A percentile compares a stretch with the other conserved stretches of the same genome.
These are phyloP conservation scores for Boletellus deceptivus DNA, from an alignment of 1,284 basidiomycete genomes.

Conservation along the genomic window DNA sequence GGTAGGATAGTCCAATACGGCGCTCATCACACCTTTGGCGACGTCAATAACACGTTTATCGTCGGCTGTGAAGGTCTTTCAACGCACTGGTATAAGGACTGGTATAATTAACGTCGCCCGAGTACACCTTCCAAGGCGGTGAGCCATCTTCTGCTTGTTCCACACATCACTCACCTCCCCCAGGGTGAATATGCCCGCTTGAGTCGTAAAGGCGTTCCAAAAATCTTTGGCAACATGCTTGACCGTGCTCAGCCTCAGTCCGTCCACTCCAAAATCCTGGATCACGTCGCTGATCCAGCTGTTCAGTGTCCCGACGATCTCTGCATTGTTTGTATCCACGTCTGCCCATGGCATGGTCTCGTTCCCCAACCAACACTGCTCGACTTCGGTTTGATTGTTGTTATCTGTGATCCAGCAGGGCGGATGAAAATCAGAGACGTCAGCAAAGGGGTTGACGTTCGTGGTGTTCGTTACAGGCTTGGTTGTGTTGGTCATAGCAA, in stretches of 20 bases:
- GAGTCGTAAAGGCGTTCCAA: slow-evolving; percentile 60
- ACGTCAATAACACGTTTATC: not conserved
- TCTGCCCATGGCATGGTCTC: slow-evolving; percentile 62
- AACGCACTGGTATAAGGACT: slow-evolving; percentile 40
- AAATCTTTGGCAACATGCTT: slow-evolving; percentile 63
- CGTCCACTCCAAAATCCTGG: slow-evolving; percentile 57
- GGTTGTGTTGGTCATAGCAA: slow-evolving; percentile 22
- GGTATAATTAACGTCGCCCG: slow-evolving; percentile 39
- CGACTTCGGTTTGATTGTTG: slow-evolving; percentile 63
- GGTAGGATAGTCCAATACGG: slow-evolving; percentile 65
- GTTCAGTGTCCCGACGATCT: slow-evolving; percentile 52
- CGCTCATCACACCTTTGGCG: slow-evolving; percentile 41
- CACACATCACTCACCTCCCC: slow-evolving; percentile 56
- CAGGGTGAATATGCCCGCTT: slow-evolving; percentile 71
- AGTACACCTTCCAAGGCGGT: slow-evolving; percentile 35
- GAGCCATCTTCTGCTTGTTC: not conserved
- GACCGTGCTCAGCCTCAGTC: slow-evolving; percentile 48
- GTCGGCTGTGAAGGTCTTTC: slow-evolving; percentile 2
- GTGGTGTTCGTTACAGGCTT: slow-evolving; percentile 39
- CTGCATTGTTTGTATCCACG: slow-evolving; percentile 66
- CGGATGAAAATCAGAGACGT: slow-evolving; percentile 35
- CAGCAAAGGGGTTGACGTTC: slow-evolving; percentile 37
- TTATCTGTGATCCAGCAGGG: slow-evolving; percentile 47
- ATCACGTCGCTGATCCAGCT: slow-evolving; percentile 60
- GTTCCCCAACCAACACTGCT: slow-evolving; percentile 78